Evolutionary conservation across 2,329 filamentous ascomycete species (phyloP).

Genomic region (Microcyclospora tardicrescens): DNA sequence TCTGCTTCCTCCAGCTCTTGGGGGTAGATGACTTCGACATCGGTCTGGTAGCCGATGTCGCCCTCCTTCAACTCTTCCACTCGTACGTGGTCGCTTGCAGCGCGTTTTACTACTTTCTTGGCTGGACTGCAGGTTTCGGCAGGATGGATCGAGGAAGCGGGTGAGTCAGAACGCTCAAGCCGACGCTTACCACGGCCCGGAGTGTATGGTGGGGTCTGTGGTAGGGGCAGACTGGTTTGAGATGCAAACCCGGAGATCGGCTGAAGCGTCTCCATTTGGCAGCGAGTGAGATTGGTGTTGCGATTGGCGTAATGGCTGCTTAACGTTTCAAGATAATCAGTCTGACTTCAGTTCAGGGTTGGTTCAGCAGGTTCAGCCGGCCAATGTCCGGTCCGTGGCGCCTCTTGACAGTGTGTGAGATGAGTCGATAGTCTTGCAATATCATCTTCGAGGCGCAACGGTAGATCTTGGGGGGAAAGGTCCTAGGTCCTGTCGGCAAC

Average conservation of each 20-base stretch:
- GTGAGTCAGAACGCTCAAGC: slow-evolving; percentile 15
- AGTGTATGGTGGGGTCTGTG: slow-evolving; percentile 20
- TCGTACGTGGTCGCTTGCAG: slow-evolving; percentile 16
- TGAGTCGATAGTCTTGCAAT: slow-evolving; percentile 13
- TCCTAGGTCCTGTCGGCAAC: not conserved
- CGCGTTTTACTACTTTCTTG: slow-evolving; percentile 15
- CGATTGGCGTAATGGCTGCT: not conserved
- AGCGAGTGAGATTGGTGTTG: not conserved
- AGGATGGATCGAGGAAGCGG: slow-evolving; percentile 26
- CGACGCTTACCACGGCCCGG: slow-evolving; percentile 12
- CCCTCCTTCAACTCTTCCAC: slow-evolving; percentile 30
- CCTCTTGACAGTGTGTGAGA: slow-evolving; percentile 19
- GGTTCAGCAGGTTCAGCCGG: slow-evolving; percentile 1
- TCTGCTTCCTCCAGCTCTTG: slow-evolving; percentile 32
- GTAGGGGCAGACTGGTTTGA: slow-evolving; percentile 11
- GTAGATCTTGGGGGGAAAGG: not conserved
- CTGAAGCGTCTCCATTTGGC: slow-evolving; percentile 11
- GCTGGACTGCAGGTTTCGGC: slow-evolving; percentile 23
- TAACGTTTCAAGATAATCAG: no score
- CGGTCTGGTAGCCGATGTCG: slow-evolving; percentile 26
- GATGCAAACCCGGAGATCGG: slow-evolving; percentile 14
- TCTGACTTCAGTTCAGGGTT: slow-evolving; percentile 10
- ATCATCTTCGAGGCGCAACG: slow-evolving; percentile 16
- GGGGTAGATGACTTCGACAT: slow-evolving; percentile 32
- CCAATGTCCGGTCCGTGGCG: slow-evolving; percentile 16